Conservation (phyloP, 2,329 filamentous ascomycete species). For the Pseudogymnoascus sp. region DNA sequence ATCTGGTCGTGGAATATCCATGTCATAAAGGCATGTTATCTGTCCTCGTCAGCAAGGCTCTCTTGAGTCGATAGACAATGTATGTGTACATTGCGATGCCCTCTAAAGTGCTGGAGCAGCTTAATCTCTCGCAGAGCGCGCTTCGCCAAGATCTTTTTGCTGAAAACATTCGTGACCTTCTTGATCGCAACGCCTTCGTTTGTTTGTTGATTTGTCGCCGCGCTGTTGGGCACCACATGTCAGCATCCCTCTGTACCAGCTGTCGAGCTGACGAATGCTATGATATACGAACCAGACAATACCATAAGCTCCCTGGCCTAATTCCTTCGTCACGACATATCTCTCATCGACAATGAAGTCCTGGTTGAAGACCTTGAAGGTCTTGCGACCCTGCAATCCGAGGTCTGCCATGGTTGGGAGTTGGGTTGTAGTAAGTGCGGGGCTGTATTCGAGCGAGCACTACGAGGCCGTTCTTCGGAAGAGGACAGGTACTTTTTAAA, state of each 20-base stretch:
- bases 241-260: conserved; percentile 11
- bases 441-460: neutral
- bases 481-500: conserved; percentile 1
- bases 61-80: neutral
- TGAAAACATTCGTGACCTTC: conserved; percentile 99
- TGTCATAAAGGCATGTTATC: conserved; percentile 99
- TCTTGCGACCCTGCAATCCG: conserved; percentile 56
- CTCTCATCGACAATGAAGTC: conserved; percentile 98
- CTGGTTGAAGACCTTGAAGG: conserved; percentile 99
- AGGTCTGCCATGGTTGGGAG: conserved; percentile 28
- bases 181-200: conserved; percentile 94
- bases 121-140: conserved; percentile 97
- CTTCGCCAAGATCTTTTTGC: conserved; percentile 99
- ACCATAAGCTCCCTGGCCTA: conserved; percentile 95
- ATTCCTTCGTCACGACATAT: conserved; percentile 97
- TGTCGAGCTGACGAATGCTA: neutral
- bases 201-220: conserved; percentile 1
- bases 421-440: conserved; percentile 4
- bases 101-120: conserved; percentile 93
- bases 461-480: conserved; percentile 3
- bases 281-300: conserved; percentile 77
- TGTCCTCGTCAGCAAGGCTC: conserved; percentile 38
- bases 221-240: conserved; percentile 7
- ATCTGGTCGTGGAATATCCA: conserved; percentile 95
- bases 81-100: conserved; percentile 67